These are phyloP conservation scores for Fraxinus platypoda DNA, from an alignment of 305 asterid genomes.

Conservation along the genomic window DNA sequence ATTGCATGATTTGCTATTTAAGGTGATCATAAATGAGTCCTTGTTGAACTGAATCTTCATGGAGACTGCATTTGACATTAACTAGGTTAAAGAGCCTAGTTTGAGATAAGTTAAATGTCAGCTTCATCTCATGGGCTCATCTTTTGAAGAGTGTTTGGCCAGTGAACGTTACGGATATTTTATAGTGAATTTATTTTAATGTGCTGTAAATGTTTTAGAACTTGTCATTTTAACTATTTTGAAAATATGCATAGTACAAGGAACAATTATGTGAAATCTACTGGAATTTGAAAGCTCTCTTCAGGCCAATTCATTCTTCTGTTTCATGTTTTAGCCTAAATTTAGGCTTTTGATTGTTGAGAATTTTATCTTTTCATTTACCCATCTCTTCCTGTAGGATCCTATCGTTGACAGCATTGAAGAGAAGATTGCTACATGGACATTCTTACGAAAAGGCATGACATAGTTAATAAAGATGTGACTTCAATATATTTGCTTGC, in stretches of 20 bases:
- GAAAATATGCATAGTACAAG: neutral
- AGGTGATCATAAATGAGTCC: neutral
- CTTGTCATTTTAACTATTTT: neutral
- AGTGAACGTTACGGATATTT: neutral
- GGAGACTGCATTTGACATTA: neutral
- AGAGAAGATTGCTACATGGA: constrained; percentile 93
- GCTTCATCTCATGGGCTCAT: neutral
- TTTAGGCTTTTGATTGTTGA: neutral
- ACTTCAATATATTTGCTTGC: constrained; percentile 5
- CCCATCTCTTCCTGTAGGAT: constrained; percentile 51
- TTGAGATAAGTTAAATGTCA: neutral
- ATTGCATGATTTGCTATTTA: neutral
- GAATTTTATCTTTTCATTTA: constrained; percentile 19
- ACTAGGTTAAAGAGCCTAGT: neutral
- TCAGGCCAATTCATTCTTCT: neutral
- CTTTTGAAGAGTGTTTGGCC: neutral
- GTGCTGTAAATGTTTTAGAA: constrained; percentile 1
- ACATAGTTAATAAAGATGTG: neutral
- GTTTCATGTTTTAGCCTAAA: constrained; percentile 11
- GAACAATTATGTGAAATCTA: neutral
- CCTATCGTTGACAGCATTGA: constrained; percentile 89
- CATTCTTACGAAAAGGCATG: constrained; percentile 88
- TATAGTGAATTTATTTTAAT: constrained; percentile 1
- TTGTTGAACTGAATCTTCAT: neutral
- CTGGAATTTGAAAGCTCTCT: neutral